phyloP scores from a whole-genome alignment of 768 basidiomycete genomes.

The Mycena alexandri region DNA sequence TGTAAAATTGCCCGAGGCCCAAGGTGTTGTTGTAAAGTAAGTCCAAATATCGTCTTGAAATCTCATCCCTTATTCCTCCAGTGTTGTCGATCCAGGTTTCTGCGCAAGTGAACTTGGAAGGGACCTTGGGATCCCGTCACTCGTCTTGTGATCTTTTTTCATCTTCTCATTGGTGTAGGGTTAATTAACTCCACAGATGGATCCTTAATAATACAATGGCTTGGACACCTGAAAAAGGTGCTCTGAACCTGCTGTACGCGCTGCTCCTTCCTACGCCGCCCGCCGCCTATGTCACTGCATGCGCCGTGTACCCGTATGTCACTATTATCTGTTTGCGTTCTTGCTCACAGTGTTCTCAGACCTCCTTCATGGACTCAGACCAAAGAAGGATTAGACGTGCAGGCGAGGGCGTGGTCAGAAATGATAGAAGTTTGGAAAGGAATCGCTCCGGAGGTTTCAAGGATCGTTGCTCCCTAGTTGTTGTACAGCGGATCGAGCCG shows the following conservation, averaged over 20 bases:
- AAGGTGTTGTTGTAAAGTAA: conserved; percentile 34
- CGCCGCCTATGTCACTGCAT: conserved; percentile 15
- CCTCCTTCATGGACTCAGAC: conserved; percentile 18
- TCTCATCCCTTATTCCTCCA: neutral
- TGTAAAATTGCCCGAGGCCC: conserved; percentile 15
- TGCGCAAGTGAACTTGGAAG: conserved; percentile 18
- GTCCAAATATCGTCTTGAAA: neutral
- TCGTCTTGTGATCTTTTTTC: neutral
- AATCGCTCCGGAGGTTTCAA: conserved; percentile 11
- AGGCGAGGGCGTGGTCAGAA: conserved; percentile 27
- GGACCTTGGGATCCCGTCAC: neutral
- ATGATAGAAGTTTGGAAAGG: conserved; percentile 23
- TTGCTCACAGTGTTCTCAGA: neutral
- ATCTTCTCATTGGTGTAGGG: neutral
- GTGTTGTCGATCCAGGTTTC: conserved; percentile 24
- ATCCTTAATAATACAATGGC: neutral
- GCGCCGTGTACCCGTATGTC: conserved; percentile 1
- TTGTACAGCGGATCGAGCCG: no score
- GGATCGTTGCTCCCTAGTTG: neutral
- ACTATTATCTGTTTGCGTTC: neutral
- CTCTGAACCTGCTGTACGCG: conserved; percentile 18
- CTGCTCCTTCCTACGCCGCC: conserved; percentile 20
- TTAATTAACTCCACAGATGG: neutral
- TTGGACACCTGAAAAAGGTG: conserved; percentile 18
- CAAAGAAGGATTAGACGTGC: conserved; percentile 11